phyloP scores from a whole-genome alignment of 306 rosid species.

The Carpinus viminea region DNA sequence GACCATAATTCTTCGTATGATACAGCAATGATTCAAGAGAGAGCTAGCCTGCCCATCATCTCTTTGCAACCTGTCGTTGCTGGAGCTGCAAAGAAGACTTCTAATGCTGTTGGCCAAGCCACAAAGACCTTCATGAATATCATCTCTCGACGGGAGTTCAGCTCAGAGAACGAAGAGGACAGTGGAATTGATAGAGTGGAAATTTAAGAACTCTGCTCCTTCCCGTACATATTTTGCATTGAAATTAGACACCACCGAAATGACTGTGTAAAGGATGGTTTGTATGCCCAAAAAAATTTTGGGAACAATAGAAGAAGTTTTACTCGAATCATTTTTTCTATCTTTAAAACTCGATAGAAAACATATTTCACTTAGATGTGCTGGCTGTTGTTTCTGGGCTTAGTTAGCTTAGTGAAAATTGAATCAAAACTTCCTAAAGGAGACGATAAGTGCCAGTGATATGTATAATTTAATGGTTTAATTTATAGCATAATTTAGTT shows the following conservation, averaged over 20 bases:
- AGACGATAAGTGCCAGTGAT: too few relatives aligned
- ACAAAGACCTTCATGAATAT: constrained; percentile 69
- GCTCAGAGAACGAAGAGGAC: constrained; percentile 45
- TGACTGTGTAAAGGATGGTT: not conserved
- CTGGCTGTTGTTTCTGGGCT: too few relatives aligned
- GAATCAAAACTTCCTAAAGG: too few relatives aligned
- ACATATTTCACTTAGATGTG: not conserved
- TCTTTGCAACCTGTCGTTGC: constrained; percentile 79
- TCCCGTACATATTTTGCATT: not conserved
- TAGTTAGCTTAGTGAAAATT: too few relatives aligned
- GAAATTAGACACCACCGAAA: not conserved
- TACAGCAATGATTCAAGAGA: constrained; percentile 90
- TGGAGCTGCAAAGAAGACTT: constrained; percentile 91
- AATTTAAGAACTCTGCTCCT: constrained; percentile 22
- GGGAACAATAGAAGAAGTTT: not conserved
- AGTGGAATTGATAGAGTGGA: constrained; percentile 51
- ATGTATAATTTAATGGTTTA: too few relatives aligned
- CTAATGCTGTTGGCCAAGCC: constrained; percentile 78
- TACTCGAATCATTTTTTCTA: not conserved
- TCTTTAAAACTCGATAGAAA: not conserved
- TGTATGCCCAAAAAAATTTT: not conserved
- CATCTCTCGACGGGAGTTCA: constrained; percentile 55
- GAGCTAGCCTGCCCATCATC: constrained; percentile 82
- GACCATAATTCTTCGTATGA: constrained; percentile 15
- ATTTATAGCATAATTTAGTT: too few relatives aligned